Conservation (phyloP, 2,329 filamentous ascomycete genomes). For the Fusarium haematococcum region DNA sequence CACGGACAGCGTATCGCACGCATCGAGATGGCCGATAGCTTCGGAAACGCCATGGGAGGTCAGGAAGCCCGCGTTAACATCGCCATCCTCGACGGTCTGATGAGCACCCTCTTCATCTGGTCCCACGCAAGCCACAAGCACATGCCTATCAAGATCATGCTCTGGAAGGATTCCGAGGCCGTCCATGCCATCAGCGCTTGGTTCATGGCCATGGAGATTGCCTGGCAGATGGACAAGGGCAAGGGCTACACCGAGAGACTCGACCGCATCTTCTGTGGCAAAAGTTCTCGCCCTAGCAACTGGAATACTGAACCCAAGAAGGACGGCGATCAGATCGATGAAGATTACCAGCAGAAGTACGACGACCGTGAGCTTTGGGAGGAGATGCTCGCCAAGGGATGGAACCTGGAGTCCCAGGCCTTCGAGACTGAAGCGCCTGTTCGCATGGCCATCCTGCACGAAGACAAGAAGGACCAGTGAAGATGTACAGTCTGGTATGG, state of each 20-base stretch:
- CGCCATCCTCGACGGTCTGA: constrained; percentile 45
- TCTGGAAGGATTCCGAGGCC: constrained; percentile 47
- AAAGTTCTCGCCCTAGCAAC: not conserved
- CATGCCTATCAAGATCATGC: constrained; percentile 50
- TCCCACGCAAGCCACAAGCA: constrained; percentile 31
- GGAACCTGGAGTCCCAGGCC: constrained; percentile 50
- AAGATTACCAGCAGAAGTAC: constrained; percentile 35
- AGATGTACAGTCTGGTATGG: not conserved
- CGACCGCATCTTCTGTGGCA: constrained; percentile 29
- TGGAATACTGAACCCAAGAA: constrained; percentile 1
- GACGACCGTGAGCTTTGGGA: constrained; percentile 45
- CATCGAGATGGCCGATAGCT: constrained; percentile 58
- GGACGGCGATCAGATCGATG: not conserved
- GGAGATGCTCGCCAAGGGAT: constrained; percentile 46
- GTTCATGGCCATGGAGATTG: constrained; percentile 53
- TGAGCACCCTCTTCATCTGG: constrained; percentile 47
- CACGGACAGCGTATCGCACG: constrained; percentile 43
- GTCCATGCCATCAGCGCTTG: constrained; percentile 50
- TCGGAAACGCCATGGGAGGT: constrained; percentile 51
- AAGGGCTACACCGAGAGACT: constrained; percentile 37
- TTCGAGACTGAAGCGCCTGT: constrained; percentile 54
- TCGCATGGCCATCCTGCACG: constrained; percentile 43
- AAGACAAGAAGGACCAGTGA: constrained; percentile 45
- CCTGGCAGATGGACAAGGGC: constrained; percentile 47
- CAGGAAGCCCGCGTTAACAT: constrained; percentile 29